phyloP scores from a whole-genome alignment of 1,139 yeast species.

The Nadsonia commutata region DNA sequence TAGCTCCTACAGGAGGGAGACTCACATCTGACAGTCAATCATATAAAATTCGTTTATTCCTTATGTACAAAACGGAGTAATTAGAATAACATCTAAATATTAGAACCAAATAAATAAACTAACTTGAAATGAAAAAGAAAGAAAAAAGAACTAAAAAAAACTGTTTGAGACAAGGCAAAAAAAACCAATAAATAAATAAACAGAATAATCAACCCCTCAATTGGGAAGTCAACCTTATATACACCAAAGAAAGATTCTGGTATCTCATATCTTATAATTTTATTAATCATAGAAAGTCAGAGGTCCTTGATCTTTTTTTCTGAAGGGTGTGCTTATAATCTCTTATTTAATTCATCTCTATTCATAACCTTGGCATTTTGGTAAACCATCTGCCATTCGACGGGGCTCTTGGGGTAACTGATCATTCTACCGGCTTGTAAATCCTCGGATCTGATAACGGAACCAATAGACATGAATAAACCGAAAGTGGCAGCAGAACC shows the following conservation, averaged over 20 bases:
- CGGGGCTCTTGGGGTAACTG: slow-evolving; percentile 4
- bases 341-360: slow-evolving; percentile 22
- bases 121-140: not conserved
- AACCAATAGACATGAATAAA: slow-evolving; percentile 84
- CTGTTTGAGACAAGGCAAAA: too few relatives aligned
- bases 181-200: not conserved
- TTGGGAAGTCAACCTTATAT: too few relatives aligned
- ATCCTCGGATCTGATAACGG: slow-evolving; percentile 67
- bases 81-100: too few relatives aligned
- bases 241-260: too few relatives aligned
- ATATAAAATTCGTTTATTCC: not conserved
- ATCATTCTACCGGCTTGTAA: not conserved
- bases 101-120: not conserved
- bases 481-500: slow-evolving; percentile 95
- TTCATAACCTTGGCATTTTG: slow-evolving; percentile 58
- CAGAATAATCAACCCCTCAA: too few relatives aligned
- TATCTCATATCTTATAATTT: too few relatives aligned
- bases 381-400: slow-evolving; percentile 32
- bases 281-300: too few relatives aligned
- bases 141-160: not conserved
- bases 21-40: too few relatives aligned
- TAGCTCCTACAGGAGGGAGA: too few relatives aligned
- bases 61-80: not conserved
- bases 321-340: not conserved
- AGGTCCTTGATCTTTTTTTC: too few relatives aligned